Base-by-base conservation (phyloP, 1,139 yeast genomes). In the Blastobotrys serpentis region DNA sequence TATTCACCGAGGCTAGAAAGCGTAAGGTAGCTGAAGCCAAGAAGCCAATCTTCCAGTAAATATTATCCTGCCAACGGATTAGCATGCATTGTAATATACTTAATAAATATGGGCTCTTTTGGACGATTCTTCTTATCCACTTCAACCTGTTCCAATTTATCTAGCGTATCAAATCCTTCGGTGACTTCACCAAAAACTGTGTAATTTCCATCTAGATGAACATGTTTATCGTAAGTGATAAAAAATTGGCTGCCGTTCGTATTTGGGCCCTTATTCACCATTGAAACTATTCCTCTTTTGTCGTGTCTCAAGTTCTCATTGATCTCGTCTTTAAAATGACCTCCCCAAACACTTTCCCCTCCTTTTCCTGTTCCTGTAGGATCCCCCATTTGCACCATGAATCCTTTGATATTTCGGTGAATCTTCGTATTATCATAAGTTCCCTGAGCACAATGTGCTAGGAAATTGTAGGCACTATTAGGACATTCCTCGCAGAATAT, bases 1-100 rank as follows among this genome's bases (percentile, higher is more conserved):
- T 92, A 56, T 92, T 92, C 72, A 80, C 82, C 25, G 98, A 92
- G 67, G 80, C 85, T 50, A 86, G 86, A 67, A 88, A 87, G 76
- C 81, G 98, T 69, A 81, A 82, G 62, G 81, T 85, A 36, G 84
- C 88, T 4, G 89, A 82, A 58, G 65, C 70, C 43, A 77, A 64
- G 50, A 59, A 61, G 25, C 57, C 57, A n/a, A 57, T 62, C 43
- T 63, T 59, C 55, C 57, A 58, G 40, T 59, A 29, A 29, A 29
- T 4, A 29, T 29, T 14, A 29, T 41, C 17, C 10, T 4, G 72
- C 72, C 16, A 68, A 49, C 1, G 72, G 72, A 50, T 68, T 68
- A 14, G 71, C 71, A 49, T 68, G 77, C 10, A 73, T 69, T 11
- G 72, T 70, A 2, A 73, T 68, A n/a, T 62, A 62, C 39, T 65